phyloP scores from a whole-genome alignment of 2,329 filamentous ascomycete species.

The Elsinoe perseae region DNA sequence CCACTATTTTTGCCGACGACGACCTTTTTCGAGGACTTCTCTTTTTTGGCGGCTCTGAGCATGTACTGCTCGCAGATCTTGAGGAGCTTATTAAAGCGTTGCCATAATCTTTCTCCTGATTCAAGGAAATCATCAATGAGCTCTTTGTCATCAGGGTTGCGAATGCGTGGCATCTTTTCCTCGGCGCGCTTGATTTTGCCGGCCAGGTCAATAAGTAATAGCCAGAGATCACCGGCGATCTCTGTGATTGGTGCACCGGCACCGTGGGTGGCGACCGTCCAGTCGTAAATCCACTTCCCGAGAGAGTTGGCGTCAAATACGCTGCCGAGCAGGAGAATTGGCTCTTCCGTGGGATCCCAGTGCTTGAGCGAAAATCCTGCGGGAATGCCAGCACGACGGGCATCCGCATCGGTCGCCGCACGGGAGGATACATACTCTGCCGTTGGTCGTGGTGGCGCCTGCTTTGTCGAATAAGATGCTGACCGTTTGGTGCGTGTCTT shows the following conservation, averaged over 20 bases:
- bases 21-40: constrained; percentile 54
- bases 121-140: constrained; percentile 86
- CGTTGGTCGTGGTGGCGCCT: constrained; percentile 37
- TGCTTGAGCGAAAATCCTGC: constrained; percentile 92
- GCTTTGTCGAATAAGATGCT: constrained; percentile 46
- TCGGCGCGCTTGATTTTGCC: constrained; percentile 90
- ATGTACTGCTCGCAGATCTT: constrained; percentile 91
- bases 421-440: constrained; percentile 35
- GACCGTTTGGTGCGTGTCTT: constrained; percentile 40
- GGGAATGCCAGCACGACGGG: constrained; percentile 61
- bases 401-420: constrained; percentile 58
- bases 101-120: constrained; percentile 76
- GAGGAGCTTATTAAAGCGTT: constrained; percentile 75
- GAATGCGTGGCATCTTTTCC: constrained; percentile 65
- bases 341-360: constrained; percentile 91
- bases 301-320: constrained; percentile 97
- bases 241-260: constrained; percentile 77
- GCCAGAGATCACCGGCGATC: constrained; percentile 89
- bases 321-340: constrained; percentile 87
- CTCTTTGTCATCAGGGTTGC: constrained; percentile 64
- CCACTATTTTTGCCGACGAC: constrained; percentile 88
- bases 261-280: constrained; percentile 88
- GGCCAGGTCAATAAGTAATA: constrained; percentile 84
- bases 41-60: constrained; percentile 76
- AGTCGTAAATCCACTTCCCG: constrained; percentile 99